Percentiles rank a stretch among this genome's conserved stretches.
These are phyloP conservation scores for Haplosporangium sp. DNA, from an alignment of 371 early-diverging fungal genomes.

Conservation along the genomic window DNA sequence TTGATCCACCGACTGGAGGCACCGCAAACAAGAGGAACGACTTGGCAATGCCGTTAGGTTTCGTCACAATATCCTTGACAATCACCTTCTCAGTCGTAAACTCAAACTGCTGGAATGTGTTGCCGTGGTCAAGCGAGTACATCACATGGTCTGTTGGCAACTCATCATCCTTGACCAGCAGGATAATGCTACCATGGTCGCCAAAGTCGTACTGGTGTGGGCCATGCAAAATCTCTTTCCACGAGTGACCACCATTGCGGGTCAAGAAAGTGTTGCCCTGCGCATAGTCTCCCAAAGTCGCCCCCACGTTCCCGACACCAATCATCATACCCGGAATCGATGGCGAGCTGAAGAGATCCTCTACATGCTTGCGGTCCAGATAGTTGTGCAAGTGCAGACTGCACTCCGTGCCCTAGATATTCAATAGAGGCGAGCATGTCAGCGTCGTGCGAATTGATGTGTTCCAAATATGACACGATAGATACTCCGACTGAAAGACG, in stretches of 20 bases:
- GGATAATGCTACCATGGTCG: conserved; percentile 83
- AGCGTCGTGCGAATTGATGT: too few species aligned
- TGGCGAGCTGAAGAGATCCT: conserved; percentile 80
- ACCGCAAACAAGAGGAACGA: conserved; percentile 77
- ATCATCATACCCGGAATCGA: conserved; percentile 91
- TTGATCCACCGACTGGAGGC: conserved; percentile 36
- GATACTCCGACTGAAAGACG: background rate
- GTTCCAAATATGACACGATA: background rate
- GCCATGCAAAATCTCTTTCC: conserved; percentile 77
- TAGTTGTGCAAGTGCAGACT: conserved; percentile 84
- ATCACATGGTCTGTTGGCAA: conserved; percentile 78
- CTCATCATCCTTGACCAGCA: conserved; percentile 79
- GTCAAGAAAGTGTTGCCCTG: conserved; percentile 89
- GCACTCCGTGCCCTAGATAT: conserved; percentile 62
- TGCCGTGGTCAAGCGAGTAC: conserved; percentile 72
- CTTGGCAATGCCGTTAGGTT: conserved; percentile 78
- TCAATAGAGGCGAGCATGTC: background rate
- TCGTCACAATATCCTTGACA: conserved; percentile 75
- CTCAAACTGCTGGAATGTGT: conserved; percentile 66
- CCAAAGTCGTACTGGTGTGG: conserved; percentile 89
- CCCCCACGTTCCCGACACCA: conserved; percentile 94
- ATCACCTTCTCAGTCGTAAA: conserved; percentile 65
- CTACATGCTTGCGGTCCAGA: conserved; percentile 79
- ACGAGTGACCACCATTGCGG: conserved; percentile 83
- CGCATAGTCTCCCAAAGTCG: conserved; percentile 66